Evolutionary conservation across 352 stramenopile species (phyloP), one percentile per base, ranked within the genome.

Genomic region (Globisporangium megalacanthum): DNA sequence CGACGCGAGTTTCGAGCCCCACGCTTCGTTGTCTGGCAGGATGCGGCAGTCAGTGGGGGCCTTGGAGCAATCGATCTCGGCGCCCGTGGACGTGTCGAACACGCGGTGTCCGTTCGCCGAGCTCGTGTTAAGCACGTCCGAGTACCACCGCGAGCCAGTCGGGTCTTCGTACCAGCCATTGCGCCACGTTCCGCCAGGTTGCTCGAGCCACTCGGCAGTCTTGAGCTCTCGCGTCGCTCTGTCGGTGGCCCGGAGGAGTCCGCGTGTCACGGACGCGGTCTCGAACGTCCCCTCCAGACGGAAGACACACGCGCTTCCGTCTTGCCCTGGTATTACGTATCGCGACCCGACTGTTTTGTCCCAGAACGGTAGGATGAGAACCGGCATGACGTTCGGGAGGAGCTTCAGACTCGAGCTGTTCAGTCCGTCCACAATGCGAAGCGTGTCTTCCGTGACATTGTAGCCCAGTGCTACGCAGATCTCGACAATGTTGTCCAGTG

Each of bases 81-180:
- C 15, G n/a, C 52, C 66, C 0, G 13, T n/a, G 7, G 48, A 22
- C 4, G 54, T 64, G 51, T 72, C 65, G 47, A 73, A 77, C 17
- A 62, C 4, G 0, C 42, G 56, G 15, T 66, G 41, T 9, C 54
- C 50, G 22, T 63, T 61, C 17, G 49, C 56, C 15, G 17, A 49
- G 25, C 53, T 57, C 8, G 36, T 75, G 39, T 58, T 73, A 9
- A 78, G 37, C 6, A 72, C 15, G 20, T 73, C 58, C 3, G 60
- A 46, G 31, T 69, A 65, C 70, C 70, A 78, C 17, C 61, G 64
- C 3, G 41, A 49, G 11, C 63, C 55, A 0, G 25, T 44, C 19
- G 17, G 22, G 15, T 66, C 47, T 46, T 68, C 54, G 15, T 68
- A 72, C 69, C 69, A 77, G 33, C 69, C 69, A 33, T 77, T 69